A percentile compares a stretch with the other conserved stretches of the same genome.
phyloP scores from a whole-genome alignment of 225 moss, liverwort and hornwort species.

The Takakia lepidozioides region DNA sequence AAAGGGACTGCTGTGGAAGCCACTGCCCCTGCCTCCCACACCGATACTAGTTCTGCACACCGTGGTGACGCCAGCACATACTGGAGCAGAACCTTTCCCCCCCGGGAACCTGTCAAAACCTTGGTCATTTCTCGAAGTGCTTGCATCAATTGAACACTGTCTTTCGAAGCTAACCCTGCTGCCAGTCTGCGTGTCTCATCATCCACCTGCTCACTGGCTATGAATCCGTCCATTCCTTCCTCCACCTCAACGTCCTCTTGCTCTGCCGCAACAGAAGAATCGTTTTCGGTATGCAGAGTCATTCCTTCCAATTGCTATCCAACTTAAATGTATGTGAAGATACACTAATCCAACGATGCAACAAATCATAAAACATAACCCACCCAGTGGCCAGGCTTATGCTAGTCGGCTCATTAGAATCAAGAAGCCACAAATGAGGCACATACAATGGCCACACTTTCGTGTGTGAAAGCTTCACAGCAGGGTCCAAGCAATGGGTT shows the following conservation, averaged over 20 bases:
- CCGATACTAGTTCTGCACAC: slow-evolving; percentile 65
- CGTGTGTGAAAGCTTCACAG: too few species aligned
- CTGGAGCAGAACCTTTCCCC: slow-evolving; percentile 57
- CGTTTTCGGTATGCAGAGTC: too few species aligned
- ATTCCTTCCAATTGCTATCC: too few species aligned
- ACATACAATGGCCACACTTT: too few species aligned
- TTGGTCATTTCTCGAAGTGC: slow-evolving; percentile 58
- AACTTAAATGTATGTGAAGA: too few species aligned
- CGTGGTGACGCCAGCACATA: slow-evolving; percentile 86
- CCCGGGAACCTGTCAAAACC: slow-evolving; percentile 36
- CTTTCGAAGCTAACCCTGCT: slow-evolving; percentile 54
- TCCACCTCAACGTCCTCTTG: slow-evolving; percentile 11
- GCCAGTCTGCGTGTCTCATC: slow-evolving; percentile 69
- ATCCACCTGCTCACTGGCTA: slow-evolving; percentile 48
- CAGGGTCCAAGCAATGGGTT: neutral
- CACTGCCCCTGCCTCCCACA: slow-evolving; percentile 60
- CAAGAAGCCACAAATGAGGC: too few species aligned
- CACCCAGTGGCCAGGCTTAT: too few species aligned
- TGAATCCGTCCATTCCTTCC: slow-evolving; percentile 12
- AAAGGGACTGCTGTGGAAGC: slow-evolving; percentile 71
- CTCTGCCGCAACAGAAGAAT: too few species aligned
- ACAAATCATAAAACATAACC: too few species aligned
- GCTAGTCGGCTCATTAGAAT: too few species aligned
- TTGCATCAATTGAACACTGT: slow-evolving; percentile 40
- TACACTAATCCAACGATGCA: too few species aligned